These are phyloP conservation scores for Tuber melanosporum DNA, from an alignment of 495 filamentous ascomycete genomes.

Conservation along the genomic window DNA sequence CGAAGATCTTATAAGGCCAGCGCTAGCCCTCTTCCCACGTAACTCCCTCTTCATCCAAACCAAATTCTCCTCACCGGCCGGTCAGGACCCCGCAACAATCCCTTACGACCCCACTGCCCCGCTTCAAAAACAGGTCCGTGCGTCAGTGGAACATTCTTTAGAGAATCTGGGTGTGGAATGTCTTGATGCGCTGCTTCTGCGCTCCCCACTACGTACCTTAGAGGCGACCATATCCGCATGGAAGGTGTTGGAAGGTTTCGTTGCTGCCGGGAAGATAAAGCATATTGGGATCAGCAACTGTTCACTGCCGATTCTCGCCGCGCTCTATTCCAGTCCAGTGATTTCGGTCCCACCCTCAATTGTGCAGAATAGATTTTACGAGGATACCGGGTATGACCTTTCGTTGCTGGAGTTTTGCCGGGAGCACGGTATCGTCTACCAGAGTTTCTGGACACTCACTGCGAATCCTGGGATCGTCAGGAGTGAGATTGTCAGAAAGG, in stretches of 20 bases:
- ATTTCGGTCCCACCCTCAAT: slow-evolving; percentile 53
- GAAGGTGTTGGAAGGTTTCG: slow-evolving; percentile 56
- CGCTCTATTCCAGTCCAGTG: slow-evolving; percentile 46
- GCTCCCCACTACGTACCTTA: slow-evolving; percentile 58
- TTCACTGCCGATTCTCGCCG: slow-evolving; percentile 50
- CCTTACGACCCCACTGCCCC: slow-evolving; percentile 54
- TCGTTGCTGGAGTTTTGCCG: slow-evolving; percentile 58
- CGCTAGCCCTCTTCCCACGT: slow-evolving; percentile 43
- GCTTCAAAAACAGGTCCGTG: slow-evolving; percentile 56
- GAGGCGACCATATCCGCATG: slow-evolving; percentile 60
- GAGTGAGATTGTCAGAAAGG: slow-evolving; percentile 48
- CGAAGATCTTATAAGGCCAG: slow-evolving; percentile 64
- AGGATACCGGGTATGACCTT: slow-evolving; percentile 55
- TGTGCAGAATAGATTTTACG: slow-evolving; percentile 71
- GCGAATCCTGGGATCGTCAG: slow-evolving; percentile 59
- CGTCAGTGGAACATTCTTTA: slow-evolving; percentile 63
- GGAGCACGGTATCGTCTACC: slow-evolving; percentile 57
- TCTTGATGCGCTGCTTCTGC: slow-evolving; percentile 66
- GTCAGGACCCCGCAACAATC: slow-evolving; percentile 55
- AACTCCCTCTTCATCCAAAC: slow-evolving; percentile 60
- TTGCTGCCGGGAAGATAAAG: slow-evolving; percentile 54
- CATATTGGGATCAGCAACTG: slow-evolving; percentile 70
- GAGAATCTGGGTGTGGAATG: slow-evolving; percentile 58
- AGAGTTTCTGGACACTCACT: slow-evolving; percentile 74
- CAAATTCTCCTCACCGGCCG: slow-evolving; percentile 62